Percentiles rank a stretch among this genome's conserved stretches.
Conservation (phyloP, 805 yeast species). For the Candida gorgasii region DNA sequence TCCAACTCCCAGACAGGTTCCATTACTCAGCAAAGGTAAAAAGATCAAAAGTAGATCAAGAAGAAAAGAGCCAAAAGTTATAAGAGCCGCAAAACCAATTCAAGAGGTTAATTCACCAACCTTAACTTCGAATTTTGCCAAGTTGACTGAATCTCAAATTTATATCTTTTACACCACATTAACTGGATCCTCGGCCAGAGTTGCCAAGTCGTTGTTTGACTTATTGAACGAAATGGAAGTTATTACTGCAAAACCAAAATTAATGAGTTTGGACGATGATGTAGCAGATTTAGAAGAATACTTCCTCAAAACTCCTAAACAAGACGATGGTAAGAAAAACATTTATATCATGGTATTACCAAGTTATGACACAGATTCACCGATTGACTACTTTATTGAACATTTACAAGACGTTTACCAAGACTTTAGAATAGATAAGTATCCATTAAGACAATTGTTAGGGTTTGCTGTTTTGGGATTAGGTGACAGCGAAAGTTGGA, state of each 20-base stretch:
- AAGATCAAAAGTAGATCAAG: constrained; percentile 18
- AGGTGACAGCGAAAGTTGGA: constrained; percentile 86
- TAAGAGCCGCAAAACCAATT: constrained; percentile 38
- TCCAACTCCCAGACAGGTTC: constrained; percentile 17
- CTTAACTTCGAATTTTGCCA: constrained; percentile 39
- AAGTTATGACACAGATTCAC: constrained; percentile 90
- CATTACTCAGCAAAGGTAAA: constrained; percentile 4
- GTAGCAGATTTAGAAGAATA: constrained; percentile 81
- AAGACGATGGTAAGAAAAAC: constrained; percentile 32
- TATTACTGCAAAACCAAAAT: constrained; percentile 44
- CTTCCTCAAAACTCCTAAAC: constrained; percentile 63
- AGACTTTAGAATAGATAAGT: constrained; percentile 84
- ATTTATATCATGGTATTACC: constrained; percentile 79
- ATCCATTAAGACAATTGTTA: constrained; percentile 64
- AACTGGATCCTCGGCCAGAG: constrained; percentile 77
- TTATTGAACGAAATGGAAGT: constrained; percentile 29
- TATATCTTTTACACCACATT: constrained; percentile 79
- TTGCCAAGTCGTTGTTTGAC: constrained; percentile 55
- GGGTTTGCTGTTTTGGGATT: constrained; percentile 87
- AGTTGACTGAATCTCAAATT: constrained; percentile 54
- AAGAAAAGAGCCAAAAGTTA: constrained; percentile 31
- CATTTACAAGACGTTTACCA: constrained; percentile 76
- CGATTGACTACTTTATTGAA: constrained; percentile 83
- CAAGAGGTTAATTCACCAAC: constrained; percentile 24
- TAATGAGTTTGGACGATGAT: constrained; percentile 75